Evolutionary conservation across 139 green algal genomes (phyloP), one percentile per base, ranked within the genome.

Genomic region (Gonium pectorale): DNA sequence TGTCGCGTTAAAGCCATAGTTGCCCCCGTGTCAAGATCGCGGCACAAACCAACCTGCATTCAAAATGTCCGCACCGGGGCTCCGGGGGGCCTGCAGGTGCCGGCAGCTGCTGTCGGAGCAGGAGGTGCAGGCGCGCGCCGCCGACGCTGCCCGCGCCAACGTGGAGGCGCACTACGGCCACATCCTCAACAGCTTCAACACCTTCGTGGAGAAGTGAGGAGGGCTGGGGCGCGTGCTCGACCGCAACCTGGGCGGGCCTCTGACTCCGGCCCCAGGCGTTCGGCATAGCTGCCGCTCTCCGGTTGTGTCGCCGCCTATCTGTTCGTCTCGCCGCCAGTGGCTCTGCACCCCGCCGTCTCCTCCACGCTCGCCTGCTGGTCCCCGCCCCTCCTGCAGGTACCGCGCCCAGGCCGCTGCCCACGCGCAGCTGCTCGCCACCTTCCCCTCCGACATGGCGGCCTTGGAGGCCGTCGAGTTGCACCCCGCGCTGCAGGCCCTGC

Each of bases 81-180:
- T n/a, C n/a, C n/a, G n/a, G n/a, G n/a, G n/a, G n/a, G n/a, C n/a
- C 41, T 73, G 72, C 88, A 94, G 92, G 79, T 96, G 93, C 82
- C 73, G 89, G 29, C 93, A 93, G 79, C 87, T 97, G 86, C 81
- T 97, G 60, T 86, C 79, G 9, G 95, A 98, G 87, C 86, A 93
- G 87, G 92, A 97, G 90, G 94, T 97, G 62, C 95, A 98, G 89
- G 93, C 90, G 31, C 81, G 71, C 31, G 80, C 74, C 5, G 86
- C 87, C 2, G 95, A 98, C 64, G 90, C 95, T 1, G 97, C 94
- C 2, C 87, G 93, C 0, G 87, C 89, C n/a, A 98, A 97, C 59
- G 95, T 99, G 83, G 96, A 98, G 83, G 79, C 86, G n/a, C 96
- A 98, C 88, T 98, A 96, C 82, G 87, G 80, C 8, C 93, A 95